Percentiles rank a stretch among this genome's conserved stretches.
Conservation (phyloP, 129 eudicot genomes). For the Ambrosia artemisiifolia region DNA sequence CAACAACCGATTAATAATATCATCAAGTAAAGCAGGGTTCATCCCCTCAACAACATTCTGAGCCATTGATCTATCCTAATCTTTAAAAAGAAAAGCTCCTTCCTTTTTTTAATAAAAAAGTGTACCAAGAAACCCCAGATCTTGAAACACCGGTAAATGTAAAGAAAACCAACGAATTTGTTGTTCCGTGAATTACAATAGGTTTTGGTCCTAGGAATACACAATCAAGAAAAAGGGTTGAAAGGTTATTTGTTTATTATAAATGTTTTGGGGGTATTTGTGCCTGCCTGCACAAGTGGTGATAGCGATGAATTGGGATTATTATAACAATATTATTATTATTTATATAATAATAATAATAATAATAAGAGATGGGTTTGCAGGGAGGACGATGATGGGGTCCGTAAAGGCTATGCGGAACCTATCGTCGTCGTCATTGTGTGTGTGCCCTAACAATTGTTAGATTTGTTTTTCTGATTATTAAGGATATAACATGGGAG, state of each 20-base stretch:
- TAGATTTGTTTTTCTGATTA: not conserved
- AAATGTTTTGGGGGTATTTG: not conserved
- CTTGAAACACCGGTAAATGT: too few species aligned
- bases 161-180: too few species aligned
- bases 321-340: not conserved
- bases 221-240: not conserved
- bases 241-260: not conserved
- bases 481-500: not conserved
- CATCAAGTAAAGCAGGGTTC: slow-evolving; percentile 55
- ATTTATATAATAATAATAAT: too few species aligned
- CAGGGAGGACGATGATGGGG: not conserved
- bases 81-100: not conserved
- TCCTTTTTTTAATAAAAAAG: not conserved
- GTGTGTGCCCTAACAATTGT: not conserved
- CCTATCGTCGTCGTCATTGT: not conserved
- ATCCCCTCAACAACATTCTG: slow-evolving; percentile 55
- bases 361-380: not conserved
- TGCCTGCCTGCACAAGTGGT: slow-evolving; percentile 18
- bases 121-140: slow-evolving; percentile 30
- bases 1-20: slow-evolving; percentile 59
- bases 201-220: slow-evolving; percentile 13
- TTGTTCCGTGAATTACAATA: slow-evolving; percentile 20
- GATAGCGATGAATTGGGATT: slow-evolving; percentile 22
- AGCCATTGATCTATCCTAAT: slow-evolving; percentile 34
- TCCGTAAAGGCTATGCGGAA: not conserved